Evolutionary conservation across 768 basidiomycete species (phyloP).

Genomic region (Serpula lacrymans): DNA sequence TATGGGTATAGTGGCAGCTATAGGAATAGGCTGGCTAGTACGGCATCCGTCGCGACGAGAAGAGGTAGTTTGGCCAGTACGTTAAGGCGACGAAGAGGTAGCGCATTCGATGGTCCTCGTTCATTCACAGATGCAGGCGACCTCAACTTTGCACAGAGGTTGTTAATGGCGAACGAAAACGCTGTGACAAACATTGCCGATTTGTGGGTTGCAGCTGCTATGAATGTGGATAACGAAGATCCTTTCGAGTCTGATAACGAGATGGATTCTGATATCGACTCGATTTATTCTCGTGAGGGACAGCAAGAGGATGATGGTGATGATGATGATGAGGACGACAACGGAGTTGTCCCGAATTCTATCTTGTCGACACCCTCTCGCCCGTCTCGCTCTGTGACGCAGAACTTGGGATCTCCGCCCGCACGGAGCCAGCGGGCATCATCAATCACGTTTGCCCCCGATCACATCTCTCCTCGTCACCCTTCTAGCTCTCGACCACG

Average conservation of each 20-base stretch:
- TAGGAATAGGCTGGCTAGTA: slow-evolving; percentile 53
- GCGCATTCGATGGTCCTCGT: slow-evolving; percentile 39
- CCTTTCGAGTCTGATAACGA: slow-evolving; percentile 50
- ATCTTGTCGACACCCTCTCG: slow-evolving; percentile 6
- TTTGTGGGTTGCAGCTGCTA: slow-evolving; percentile 95
- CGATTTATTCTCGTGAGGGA: neutral
- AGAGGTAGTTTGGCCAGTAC: slow-evolving; percentile 55
- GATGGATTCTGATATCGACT: slow-evolving; percentile 48
- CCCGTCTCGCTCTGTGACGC: slow-evolving; percentile 16
- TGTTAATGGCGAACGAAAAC: slow-evolving; percentile 92
- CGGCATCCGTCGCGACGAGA: slow-evolving; percentile 38
- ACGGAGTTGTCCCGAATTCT: slow-evolving; percentile 15
- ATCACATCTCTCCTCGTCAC: slow-evolving; percentile 28
- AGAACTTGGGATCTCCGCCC: slow-evolving; percentile 13
- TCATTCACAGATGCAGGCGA: slow-evolving; percentile 45
- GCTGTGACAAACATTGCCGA: slow-evolving; percentile 94
- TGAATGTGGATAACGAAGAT: slow-evolving; percentile 91
- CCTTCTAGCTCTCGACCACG: slow-evolving; percentile 30
- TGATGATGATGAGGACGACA: slow-evolving; percentile 31
- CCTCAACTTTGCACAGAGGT: slow-evolving; percentile 83
- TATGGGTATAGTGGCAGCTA: slow-evolving; percentile 69
- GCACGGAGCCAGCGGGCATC: slow-evolving; percentile 20
- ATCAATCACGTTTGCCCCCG: slow-evolving; percentile 20
- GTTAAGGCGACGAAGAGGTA: slow-evolving; percentile 48
- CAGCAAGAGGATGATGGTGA: slow-evolving; percentile 27